These are phyloP conservation scores for Fraxinus velutina DNA, from an alignment of 305 asterid genomes.

Conservation along the genomic window DNA sequence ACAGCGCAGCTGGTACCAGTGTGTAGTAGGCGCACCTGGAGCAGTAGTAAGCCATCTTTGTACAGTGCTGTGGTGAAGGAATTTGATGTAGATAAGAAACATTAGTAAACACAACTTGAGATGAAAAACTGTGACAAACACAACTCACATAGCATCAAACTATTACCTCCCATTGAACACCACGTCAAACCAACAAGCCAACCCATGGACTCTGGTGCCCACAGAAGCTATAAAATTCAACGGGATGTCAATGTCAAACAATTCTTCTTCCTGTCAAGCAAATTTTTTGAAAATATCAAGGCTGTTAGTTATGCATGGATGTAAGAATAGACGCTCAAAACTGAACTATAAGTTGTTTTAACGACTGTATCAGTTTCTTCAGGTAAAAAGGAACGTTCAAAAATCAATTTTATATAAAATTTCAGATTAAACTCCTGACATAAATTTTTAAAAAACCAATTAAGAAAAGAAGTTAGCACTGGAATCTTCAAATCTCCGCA, in stretches of 20 bases:
- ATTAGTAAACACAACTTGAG: neutral
- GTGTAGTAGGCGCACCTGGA: slow-evolving; percentile 95
- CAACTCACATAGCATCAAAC: neutral
- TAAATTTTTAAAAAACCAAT: too few relatives aligned
- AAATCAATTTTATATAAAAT: neutral
- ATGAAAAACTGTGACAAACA: neutral
- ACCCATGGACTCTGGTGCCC: slow-evolving; percentile 85
- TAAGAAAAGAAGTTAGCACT: too few relatives aligned
- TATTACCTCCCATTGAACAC: slow-evolving; percentile 84
- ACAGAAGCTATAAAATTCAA: slow-evolving; percentile 61
- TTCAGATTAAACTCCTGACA: too few relatives aligned
- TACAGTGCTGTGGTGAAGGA: slow-evolving; percentile 52
- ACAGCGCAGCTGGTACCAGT: slow-evolving; percentile 96
- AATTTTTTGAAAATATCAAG: neutral
- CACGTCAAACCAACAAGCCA: slow-evolving; percentile 98
- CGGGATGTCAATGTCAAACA: slow-evolving; percentile 81
- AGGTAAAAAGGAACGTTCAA: neutral
- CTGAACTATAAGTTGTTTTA: neutral
- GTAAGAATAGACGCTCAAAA: neutral
- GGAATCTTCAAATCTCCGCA: too few relatives aligned
- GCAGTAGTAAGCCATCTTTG: slow-evolving; percentile 95
- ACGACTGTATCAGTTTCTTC: neutral
- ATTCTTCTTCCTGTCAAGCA: slow-evolving; percentile 75
- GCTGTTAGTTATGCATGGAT: neutral
- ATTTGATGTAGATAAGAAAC: slow-evolving; percentile 18